phyloP scores from a whole-genome alignment of 1,284 basidiomycete species.

The Rhodotorula sp. region DNA sequence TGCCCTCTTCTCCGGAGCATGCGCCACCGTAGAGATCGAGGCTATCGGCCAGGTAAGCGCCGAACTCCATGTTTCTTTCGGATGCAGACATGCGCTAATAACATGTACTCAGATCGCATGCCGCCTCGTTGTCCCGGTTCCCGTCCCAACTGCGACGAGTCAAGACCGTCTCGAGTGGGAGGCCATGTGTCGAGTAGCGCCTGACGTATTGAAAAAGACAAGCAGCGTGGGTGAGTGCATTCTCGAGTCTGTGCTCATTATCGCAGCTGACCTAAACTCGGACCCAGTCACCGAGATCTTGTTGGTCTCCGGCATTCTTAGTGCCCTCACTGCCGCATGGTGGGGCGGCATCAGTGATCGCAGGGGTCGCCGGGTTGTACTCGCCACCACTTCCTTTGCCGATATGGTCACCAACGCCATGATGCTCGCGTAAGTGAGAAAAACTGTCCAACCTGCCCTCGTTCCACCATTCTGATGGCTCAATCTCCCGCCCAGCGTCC shows the following conservation, averaged over 20 bases:
- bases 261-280: not conserved
- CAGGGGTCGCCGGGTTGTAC: conserved; percentile 14
- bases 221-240: conserved; percentile 10
- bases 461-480: too few species aligned
- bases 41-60: conserved; percentile 6
- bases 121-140: not conserved
- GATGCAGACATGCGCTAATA: too few species aligned
- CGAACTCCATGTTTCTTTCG: too few species aligned
- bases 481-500: not conserved
- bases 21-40: conserved; percentile 15
- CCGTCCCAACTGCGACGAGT: not conserved
- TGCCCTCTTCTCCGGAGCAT: conserved; percentile 6
- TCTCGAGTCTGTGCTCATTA: too few species aligned
- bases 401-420: conserved; percentile 12
- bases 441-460: not conserved
- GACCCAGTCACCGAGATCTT: conserved; percentile 16
- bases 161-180: conserved; percentile 12
- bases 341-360: conserved; percentile 24
- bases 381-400: conserved; percentile 13
- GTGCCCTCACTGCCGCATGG: conserved; percentile 17
- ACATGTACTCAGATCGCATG: conserved; percentile 10
- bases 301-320: conserved; percentile 18
- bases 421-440: conserved; percentile 14
- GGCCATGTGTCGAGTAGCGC: conserved; percentile 6
- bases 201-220: conserved; percentile 13